Evolutionary conservation across 371 early-diverging fungal species (phyloP).

Genomic region (Mucor irregularis): DNA sequence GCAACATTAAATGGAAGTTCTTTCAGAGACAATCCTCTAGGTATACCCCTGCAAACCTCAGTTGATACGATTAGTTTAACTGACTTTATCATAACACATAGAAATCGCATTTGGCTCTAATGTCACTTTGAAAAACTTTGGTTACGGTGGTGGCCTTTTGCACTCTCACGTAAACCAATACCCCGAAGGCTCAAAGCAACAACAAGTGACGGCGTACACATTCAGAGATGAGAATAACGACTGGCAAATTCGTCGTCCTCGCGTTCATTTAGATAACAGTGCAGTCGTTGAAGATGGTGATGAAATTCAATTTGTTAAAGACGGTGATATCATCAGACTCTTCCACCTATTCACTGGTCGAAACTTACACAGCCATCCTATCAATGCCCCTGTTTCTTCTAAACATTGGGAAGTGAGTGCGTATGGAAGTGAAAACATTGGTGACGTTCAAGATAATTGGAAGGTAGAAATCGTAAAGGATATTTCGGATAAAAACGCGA

Average conservation of each 20-base stretch:
- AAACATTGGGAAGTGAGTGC: constrained; percentile 88
- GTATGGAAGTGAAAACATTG: constrained; percentile 67
- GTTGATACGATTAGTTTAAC: not conserved
- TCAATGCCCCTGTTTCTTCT: constrained; percentile 81
- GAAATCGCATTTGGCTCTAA: constrained; percentile 92
- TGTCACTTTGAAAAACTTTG: constrained; percentile 86
- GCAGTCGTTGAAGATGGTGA: not conserved
- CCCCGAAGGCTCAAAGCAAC: constrained; percentile 67
- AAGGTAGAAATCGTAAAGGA: constrained; percentile 81
- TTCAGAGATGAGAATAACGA: constrained; percentile 97
- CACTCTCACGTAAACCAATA: constrained; percentile 97
- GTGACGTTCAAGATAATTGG: constrained; percentile 91
- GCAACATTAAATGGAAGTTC: constrained; percentile 84
- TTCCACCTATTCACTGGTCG: constrained; percentile 70
- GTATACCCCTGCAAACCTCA: constrained; percentile 37
- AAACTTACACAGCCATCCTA: constrained; percentile 84
- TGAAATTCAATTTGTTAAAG: constrained; percentile 51
- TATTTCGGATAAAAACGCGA: constrained; percentile 27
- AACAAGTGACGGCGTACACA: constrained; percentile 69
- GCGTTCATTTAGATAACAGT: not conserved
- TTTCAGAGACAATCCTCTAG: constrained; percentile 77
- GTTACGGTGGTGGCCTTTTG: constrained; percentile 89
- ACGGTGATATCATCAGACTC: constrained; percentile 84
- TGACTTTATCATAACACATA: constrained; percentile 30
- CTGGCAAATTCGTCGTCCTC: constrained; percentile 71